Percentiles rank a stretch among this genome's conserved stretches.
Evolutionary conservation across 805 yeast species (phyloP).

Genomic region (Starmerella stigmatis): DNA sequence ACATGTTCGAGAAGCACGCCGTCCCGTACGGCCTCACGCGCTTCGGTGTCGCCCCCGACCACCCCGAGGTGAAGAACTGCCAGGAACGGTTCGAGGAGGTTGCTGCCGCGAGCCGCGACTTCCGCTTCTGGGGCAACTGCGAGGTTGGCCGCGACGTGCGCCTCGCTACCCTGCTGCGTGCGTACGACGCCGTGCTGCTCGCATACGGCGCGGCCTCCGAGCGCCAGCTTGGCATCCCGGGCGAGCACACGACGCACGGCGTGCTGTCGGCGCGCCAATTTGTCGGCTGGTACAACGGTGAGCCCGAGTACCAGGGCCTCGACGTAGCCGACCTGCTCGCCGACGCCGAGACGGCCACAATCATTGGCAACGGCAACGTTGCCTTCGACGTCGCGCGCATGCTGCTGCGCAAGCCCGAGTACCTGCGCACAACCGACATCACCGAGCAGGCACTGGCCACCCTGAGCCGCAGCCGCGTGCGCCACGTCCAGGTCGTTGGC

Average conservation of each 20-base stretch:
- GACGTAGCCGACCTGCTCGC: conserved; percentile 45
- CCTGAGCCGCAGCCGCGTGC: conserved; percentile 46
- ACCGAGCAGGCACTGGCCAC: conserved; percentile 45
- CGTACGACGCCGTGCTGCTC: conserved; percentile 63
- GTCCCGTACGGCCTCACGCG: conserved; percentile 87
- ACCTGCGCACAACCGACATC: conserved; percentile 67
- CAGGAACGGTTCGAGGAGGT: conserved; percentile 57
- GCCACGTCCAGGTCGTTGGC: conserved; percentile 62
- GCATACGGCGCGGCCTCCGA: conserved; percentile 72
- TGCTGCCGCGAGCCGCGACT: conserved; percentile 30
- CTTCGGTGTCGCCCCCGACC: conserved; percentile 98
- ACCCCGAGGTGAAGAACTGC: conserved; percentile 79
- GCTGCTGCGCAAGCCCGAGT: conserved; percentile 47
- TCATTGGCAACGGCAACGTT: conserved; percentile 96
- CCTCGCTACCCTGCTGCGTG: conserved; percentile 39
- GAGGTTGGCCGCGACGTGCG: conserved; percentile 53
- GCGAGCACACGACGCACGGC: conserved; percentile 43
- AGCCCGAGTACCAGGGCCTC: conserved; percentile 46
- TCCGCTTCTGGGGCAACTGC: conserved; percentile 62
- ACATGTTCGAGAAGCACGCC: conserved; percentile 73
- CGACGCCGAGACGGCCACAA: conserved; percentile 52
- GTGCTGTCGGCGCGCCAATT: conserved; percentile 73
- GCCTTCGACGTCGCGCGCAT: conserved; percentile 85
- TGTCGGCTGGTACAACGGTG: conserved; percentile 95
- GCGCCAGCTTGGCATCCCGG: conserved; percentile 44